phyloP scores from a whole-genome alignment of 1,284 basidiomycete species.

The Ganoderma leucocontextum region DNA sequence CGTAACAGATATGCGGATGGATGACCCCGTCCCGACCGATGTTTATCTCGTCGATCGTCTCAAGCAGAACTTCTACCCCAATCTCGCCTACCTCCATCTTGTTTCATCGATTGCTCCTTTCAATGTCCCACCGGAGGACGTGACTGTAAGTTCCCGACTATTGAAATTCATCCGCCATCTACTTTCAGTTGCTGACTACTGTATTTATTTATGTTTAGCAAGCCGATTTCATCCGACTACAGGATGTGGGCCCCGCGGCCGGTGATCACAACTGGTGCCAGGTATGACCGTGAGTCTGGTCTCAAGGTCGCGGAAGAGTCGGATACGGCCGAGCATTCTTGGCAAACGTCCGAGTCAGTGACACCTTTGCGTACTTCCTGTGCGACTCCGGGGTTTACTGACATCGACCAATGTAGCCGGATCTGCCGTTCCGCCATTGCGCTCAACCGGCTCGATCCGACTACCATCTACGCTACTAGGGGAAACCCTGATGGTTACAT shows the following conservation, averaged over 20 bases:
- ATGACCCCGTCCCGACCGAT: slow-evolving; percentile 49
- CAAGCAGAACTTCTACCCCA: slow-evolving; percentile 44
- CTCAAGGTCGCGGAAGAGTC: slow-evolving; percentile 42
- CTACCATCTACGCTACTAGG: slow-evolving; percentile 19
- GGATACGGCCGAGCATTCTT: slow-evolving; percentile 58
- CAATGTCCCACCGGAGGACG: neutral
- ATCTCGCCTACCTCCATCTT: slow-evolving; percentile 58
- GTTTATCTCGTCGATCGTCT: slow-evolving; percentile 41
- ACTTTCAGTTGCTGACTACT: slow-evolving; percentile 20
- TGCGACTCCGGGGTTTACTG: slow-evolving; percentile 53
- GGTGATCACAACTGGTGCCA: slow-evolving; percentile 48
- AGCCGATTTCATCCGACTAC: slow-evolving; percentile 41
- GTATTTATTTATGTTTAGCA: slow-evolving; percentile 28
- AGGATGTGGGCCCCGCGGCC: slow-evolving; percentile 38
- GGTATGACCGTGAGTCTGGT: slow-evolving; percentile 39
- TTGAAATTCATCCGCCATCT: neutral
- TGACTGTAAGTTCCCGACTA: neutral
- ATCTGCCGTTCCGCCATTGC: slow-evolving; percentile 23
- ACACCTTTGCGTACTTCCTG: too few relatives aligned
- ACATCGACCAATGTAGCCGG: slow-evolving; percentile 45
- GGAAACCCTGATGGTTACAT: slow-evolving; percentile 37
- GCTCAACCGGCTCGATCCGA: slow-evolving; percentile 9
- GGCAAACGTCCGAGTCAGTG: slow-evolving; percentile 47
- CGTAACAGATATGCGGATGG: slow-evolving; percentile 47
- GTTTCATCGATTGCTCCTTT: slow-evolving; percentile 43